Evolutionary conservation across 148 eudicot species (phyloP).

Genomic region (Chenopodium quinoa): DNA sequence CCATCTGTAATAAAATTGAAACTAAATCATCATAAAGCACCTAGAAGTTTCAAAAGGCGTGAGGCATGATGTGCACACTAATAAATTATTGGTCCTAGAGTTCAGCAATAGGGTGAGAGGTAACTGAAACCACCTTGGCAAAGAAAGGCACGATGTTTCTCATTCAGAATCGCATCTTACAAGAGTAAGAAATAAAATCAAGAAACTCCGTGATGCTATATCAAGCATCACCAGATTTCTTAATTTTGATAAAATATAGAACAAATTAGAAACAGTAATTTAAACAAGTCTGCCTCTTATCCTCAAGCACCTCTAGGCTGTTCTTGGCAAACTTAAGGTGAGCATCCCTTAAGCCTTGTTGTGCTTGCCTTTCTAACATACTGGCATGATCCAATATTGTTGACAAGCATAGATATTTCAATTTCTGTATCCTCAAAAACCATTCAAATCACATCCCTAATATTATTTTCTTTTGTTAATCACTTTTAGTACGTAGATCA

Average conservation of each 20-base stretch:
- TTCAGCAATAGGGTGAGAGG: background rate
- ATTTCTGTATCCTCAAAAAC: background rate
- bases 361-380: background rate
- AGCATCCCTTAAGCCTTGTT: background rate
- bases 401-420: background rate
- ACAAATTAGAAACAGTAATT: background rate
- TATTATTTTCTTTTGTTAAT: no score
- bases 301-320: background rate
- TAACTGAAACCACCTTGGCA: background rate
- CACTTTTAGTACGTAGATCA: no score
- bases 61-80: conserved; percentile 9
- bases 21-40: conserved; percentile 19
- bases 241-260: background rate
- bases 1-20: conserved; percentile 57
- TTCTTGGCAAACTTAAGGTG: background rate
- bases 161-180: background rate
- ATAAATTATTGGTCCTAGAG: background rate
- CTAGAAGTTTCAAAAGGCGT: background rate
- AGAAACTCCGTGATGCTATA: background rate
- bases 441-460: background rate
- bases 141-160: background rate
- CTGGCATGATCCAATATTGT: background rate
- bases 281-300: background rate
- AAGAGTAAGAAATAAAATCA: background rate
- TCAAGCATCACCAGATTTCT: background rate